phyloP scores from a whole-genome alignment of 2,329 filamentous ascomycete genomes.

The Hypoxylon rubiginosum region DNA sequence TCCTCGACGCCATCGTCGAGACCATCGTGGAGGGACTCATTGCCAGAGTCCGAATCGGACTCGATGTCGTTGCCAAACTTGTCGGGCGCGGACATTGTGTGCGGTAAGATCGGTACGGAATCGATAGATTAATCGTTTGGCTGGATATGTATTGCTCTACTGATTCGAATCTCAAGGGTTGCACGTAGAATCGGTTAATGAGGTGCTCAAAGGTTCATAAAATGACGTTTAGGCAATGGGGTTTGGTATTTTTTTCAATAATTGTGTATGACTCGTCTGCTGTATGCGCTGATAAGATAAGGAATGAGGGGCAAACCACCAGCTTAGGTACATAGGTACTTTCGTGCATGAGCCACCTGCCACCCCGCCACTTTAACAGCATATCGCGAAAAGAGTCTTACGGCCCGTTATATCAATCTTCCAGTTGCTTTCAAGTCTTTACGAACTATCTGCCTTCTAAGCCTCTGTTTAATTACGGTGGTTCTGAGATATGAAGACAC shows the following conservation, averaged over 20 bases:
- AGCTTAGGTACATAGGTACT: conserved; percentile 5
- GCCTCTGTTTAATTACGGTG: neutral
- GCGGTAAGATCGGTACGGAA: neutral
- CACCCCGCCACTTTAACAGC: neutral
- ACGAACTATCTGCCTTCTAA: neutral
- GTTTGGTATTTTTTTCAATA: conserved; percentile 44
- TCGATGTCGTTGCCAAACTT: conserved; percentile 80
- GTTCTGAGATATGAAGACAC: neutral
- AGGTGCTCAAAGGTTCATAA: conserved; percentile 2
- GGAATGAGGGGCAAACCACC: conserved; percentile 41
- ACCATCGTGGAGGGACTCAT: conserved; percentile 71
- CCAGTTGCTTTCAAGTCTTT: neutral
- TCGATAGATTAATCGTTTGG: neutral
- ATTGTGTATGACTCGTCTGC: conserved; percentile 45
- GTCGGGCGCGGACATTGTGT: conserved; percentile 69
- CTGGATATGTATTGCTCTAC: neutral
- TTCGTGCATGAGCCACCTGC: neutral
- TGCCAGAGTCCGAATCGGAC: conserved; percentile 74
- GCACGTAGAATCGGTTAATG: neutral
- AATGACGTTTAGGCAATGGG: conserved; percentile 40
- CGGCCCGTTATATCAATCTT: neutral
- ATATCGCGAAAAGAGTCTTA: neutral
- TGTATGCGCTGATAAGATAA: conserved; percentile 43
- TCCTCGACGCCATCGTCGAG: conserved; percentile 70
- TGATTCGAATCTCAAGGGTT: neutral